A percentile compares a stretch with the other conserved stretches of the same genome.
phyloP scores from a whole-genome alignment of 202 grass and related monocot species.

The Dendrocalamus latiflorus region DNA sequence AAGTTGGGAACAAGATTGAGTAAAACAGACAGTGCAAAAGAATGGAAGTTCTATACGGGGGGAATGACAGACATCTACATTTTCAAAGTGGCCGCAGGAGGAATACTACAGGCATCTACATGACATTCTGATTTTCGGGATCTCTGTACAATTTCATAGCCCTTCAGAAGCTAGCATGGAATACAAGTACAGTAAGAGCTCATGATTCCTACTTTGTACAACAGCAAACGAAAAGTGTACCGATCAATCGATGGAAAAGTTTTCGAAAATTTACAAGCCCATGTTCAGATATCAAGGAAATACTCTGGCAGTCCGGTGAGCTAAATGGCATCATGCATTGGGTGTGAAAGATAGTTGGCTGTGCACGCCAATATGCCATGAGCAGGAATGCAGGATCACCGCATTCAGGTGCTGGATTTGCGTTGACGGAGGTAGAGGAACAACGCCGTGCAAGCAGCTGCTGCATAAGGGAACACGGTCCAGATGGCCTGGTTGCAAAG shows the following conservation, averaged over 20 bases:
- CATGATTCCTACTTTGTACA: background rate
- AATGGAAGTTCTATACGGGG: background rate
- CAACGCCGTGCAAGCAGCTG: constrained; percentile 56
- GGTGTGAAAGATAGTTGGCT: background rate
- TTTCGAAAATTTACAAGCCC: background rate
- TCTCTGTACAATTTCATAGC: background rate
- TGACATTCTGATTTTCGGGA: background rate
- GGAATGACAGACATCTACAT: background rate
- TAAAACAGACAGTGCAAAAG: background rate
- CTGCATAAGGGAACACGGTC: constrained; percentile 60
- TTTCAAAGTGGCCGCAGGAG: too few species aligned
- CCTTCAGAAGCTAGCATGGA: background rate
- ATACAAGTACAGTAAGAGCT: background rate
- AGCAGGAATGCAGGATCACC: background rate
- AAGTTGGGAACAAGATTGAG: background rate
- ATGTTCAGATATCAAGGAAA: background rate
- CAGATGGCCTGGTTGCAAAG: constrained; percentile 56
- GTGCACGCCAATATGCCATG: background rate
- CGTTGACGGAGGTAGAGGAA: constrained; percentile 55
- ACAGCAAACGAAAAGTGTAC: background rate
- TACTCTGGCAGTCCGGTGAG: background rate
- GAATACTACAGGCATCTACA: background rate
- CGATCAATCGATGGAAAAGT: background rate
- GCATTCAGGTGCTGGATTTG: constrained; percentile 24
- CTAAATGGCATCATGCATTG: background rate